Percentiles rank a stretch among this genome's conserved stretches.
Conservation (phyloP, 192 early-diverging fungal species). For the Podila epicladia region DNA sequence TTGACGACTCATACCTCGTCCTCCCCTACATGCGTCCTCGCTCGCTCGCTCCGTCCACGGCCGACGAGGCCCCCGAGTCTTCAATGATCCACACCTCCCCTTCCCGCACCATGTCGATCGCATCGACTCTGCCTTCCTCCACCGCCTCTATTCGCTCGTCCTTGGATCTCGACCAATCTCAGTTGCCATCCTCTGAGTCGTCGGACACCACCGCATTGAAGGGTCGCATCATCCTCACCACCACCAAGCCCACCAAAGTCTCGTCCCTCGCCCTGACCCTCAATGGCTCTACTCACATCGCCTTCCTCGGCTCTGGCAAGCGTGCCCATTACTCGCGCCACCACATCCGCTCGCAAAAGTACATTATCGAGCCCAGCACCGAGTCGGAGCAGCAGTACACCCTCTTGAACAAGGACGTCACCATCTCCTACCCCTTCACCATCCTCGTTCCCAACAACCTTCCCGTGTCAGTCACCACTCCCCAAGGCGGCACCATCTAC, state of each 20-base stretch:
- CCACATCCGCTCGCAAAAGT: conserved; percentile 33
- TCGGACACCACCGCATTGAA: conserved; percentile 8
- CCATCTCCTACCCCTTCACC: conserved; percentile 24
- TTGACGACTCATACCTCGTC: conserved; percentile 32
- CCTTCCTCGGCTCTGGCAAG: conserved; percentile 42
- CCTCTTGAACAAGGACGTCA: conserved; percentile 9
- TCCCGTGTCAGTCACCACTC: conserved; percentile 33
- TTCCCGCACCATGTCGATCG: conserved; percentile 34
- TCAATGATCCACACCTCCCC: conserved; percentile 41
- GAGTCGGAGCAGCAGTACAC: conserved; percentile 26
- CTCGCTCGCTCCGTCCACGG: conserved; percentile 3
- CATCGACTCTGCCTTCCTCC: conserved; percentile 37
- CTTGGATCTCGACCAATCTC: conserved; percentile 24
- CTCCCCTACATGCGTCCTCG: conserved; percentile 20
- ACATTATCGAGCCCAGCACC: conserved; percentile 30
- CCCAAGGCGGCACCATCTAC: conserved; percentile 49
- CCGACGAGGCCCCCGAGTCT: conserved; percentile 1
- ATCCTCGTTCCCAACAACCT: conserved; percentile 35
- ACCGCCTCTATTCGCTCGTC: conserved; percentile 34
- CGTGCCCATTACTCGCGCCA: conserved; percentile 46
- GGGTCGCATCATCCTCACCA: conserved; percentile 25
- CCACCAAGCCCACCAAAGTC: conserved; percentile 36
- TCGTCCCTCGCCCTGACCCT: conserved; percentile 26
- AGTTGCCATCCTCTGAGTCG: background rate
- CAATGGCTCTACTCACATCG: conserved; percentile 47